Percentiles rank a stretch among this genome's conserved stretches.
phyloP scores from a whole-genome alignment of 2,329 filamentous ascomycete genomes.

The Magnaporthiopsis incrustans region DNA sequence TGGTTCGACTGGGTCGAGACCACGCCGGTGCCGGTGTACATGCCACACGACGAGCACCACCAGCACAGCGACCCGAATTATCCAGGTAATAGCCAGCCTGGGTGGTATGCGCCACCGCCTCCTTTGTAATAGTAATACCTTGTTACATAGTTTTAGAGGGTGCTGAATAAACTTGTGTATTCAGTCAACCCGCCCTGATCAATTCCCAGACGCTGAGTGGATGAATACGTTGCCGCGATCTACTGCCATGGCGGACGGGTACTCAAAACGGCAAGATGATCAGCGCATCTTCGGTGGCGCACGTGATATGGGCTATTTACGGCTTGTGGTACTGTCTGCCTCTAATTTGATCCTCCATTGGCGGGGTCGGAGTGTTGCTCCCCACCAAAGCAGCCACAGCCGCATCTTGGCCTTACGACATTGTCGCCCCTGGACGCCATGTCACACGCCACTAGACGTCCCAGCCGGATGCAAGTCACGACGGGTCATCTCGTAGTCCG shows the following conservation, averaged over 20 bases:
- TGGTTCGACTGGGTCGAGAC: not conserved
- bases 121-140: not conserved
- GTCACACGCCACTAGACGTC: not conserved
- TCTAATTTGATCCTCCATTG: not conserved
- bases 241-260: no score
- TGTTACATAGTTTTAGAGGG: not conserved
- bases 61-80: not conserved
- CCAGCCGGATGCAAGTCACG: not conserved
- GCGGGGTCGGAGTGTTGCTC: not conserved
- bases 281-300: no score
- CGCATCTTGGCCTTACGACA: not conserved
- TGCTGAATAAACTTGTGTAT: not conserved
- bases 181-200: not conserved
- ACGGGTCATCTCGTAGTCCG: no score
- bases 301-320: not conserved
- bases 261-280: no score
- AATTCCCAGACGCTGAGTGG: not conserved
- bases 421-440: not conserved
- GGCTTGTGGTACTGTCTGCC: not conserved
- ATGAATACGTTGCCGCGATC: no score
- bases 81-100: not conserved
- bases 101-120: not conserved
- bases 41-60: not conserved
- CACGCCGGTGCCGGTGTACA: not conserved
- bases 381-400: not conserved